Evolutionary conservation across 345 rosid species (phyloP).

Genomic region (Gossypium turneri): DNA sequence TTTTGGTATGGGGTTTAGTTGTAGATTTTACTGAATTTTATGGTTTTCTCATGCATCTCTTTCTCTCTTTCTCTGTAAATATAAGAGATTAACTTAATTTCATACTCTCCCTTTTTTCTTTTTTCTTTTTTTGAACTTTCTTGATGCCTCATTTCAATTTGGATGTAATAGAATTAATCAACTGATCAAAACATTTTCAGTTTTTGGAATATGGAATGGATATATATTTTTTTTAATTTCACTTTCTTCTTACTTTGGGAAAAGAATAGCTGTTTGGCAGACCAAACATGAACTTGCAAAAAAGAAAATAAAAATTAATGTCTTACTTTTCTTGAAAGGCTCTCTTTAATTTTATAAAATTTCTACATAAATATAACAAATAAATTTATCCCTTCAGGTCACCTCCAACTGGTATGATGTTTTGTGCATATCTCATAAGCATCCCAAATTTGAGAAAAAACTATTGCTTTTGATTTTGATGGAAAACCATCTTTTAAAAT

Average conservation of each 20-base stretch:
- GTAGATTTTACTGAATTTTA: conserved; percentile 7
- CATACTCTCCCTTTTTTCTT: neutral
- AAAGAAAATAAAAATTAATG: neutral
- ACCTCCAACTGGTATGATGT: neutral
- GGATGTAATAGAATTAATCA: neutral
- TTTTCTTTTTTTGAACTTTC: neutral
- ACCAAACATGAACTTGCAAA: conserved; percentile 13
- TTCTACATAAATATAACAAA: neutral
- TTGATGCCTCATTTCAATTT: neutral
- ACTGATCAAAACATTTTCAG: neutral
- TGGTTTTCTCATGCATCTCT: conserved; percentile 1
- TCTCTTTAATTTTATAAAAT: neutral
- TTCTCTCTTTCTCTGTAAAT: conserved; percentile 16
- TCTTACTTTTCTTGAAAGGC: conserved; percentile 6
- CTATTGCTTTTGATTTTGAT: neutral
- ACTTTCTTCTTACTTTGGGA: neutral
- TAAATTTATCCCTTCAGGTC: conserved; percentile 3
- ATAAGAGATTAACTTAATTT: conserved; percentile 9
- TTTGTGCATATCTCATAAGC: neutral
- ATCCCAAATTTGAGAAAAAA: neutral
- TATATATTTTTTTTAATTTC: too few relatives aligned
- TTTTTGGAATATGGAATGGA: too few relatives aligned
- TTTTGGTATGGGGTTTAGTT: conserved; percentile 4
- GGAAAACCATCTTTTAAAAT: too few relatives aligned
- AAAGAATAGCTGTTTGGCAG: conserved; percentile 6